Evolutionary conservation across 345 rosid genomes (phyloP).

Genomic region (Noccaea bulbosa): DNA sequence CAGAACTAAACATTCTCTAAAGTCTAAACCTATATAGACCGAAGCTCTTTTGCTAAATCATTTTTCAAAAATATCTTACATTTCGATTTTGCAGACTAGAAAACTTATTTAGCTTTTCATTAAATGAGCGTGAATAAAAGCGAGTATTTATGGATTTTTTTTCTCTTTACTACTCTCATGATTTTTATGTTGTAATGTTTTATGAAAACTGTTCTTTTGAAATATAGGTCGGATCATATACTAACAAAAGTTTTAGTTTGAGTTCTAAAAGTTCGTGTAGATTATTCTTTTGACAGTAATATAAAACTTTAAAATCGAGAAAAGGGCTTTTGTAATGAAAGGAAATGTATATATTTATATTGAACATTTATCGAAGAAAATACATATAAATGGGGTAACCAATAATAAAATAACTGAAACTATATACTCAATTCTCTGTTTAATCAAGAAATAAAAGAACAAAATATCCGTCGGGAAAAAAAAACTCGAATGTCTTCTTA

Average conservation of each 20-base stretch:
- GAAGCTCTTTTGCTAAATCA: conserved; percentile 20
- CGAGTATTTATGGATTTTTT: conserved; percentile 11
- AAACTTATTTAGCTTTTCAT: conserved; percentile 11
- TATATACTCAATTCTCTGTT: conserved; percentile 37
- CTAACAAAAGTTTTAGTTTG: neutral
- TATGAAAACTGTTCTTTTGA: neutral
- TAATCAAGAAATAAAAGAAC: conserved; percentile 42
- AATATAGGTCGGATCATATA: neutral
- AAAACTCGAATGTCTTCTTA: conserved; percentile 29
- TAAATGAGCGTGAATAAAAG: conserved; percentile 30
- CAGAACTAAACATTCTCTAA: neutral
- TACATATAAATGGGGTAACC: conserved; percentile 25
- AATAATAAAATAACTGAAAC: conserved; percentile 27
- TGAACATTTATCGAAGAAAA: conserved; percentile 27
- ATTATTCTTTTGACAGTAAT: neutral
- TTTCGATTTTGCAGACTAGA: conserved; percentile 28
- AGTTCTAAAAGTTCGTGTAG: neutral
- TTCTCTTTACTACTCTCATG: neutral
- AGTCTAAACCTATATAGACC: conserved; percentile 24
- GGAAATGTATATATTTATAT: conserved; percentile 20
- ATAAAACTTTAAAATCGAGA: neutral
- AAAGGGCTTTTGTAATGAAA: conserved; percentile 12
- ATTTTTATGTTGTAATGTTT: neutral
- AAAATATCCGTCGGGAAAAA: conserved; percentile 30
- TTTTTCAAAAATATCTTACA: conserved; percentile 1